Evolutionary conservation across 2,329 filamentous ascomycete genomes (phyloP).

Genomic region (Diaporthe batatas): DNA sequence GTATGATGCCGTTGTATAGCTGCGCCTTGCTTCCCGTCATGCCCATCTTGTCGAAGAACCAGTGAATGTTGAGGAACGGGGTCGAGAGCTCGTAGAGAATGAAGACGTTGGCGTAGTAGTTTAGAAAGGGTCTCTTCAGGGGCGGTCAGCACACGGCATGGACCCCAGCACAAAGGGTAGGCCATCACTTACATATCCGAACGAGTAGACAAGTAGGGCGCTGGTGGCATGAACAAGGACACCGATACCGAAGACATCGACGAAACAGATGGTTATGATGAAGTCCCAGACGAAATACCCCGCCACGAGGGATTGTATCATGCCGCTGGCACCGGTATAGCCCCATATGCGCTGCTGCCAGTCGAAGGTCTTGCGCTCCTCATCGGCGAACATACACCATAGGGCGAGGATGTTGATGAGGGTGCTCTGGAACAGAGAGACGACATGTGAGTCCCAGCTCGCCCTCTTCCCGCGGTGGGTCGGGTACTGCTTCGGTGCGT

Average conservation of each 20-base stretch:
- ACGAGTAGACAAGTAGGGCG: constrained; percentile 79
- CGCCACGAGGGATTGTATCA: constrained; percentile 81
- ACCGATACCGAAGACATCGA: constrained; percentile 81
- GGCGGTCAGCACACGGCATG: constrained; percentile 10
- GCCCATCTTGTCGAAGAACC: constrained; percentile 90
- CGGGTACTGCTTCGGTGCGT: constrained; percentile 75
- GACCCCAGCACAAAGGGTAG: neutral
- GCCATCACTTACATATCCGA: constrained; percentile 79
- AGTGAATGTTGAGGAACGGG: constrained; percentile 89
- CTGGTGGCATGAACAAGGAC: constrained; percentile 83
- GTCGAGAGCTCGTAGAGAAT: constrained; percentile 90
- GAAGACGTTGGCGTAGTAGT: constrained; percentile 85
- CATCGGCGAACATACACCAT: constrained; percentile 77
- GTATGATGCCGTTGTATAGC: constrained; percentile 80
- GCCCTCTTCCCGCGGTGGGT: constrained; percentile 75
- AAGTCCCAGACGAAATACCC: constrained; percentile 92
- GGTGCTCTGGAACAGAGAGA: constrained; percentile 82
- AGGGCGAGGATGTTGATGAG: constrained; percentile 81
- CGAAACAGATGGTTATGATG: constrained; percentile 74
- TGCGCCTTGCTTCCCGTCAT: constrained; percentile 82
- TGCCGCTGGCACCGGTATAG: constrained; percentile 78
- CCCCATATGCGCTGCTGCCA: constrained; percentile 80
- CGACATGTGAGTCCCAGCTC: constrained; percentile 90
- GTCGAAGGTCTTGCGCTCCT: constrained; percentile 75
- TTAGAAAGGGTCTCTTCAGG: constrained; percentile 82